Evolutionary conservation across 2,329 filamentous ascomycete species (phyloP).

Genomic region (Aphanocladium album): DNA sequence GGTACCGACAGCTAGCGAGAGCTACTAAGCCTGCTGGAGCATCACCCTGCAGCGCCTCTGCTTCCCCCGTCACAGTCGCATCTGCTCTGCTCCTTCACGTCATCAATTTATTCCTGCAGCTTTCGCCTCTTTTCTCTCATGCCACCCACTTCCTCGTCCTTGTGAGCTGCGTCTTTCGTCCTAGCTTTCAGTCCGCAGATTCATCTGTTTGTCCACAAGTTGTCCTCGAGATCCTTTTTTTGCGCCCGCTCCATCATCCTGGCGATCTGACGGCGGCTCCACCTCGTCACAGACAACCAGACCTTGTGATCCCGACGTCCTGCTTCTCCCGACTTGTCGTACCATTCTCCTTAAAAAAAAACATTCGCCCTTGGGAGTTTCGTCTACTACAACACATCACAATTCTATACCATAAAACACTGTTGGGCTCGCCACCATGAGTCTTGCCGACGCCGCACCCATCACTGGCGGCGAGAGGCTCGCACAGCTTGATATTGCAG

Average conservation of each 20-base stretch:
- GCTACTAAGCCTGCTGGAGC: not conserved
- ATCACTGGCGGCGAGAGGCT: conserved; percentile 10
- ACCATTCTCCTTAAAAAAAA: not conserved
- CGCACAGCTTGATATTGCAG: conserved; percentile 19
- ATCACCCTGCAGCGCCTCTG: not conserved
- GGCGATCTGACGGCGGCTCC: conserved; percentile 12
- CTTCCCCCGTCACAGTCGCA: conserved; percentile 2
- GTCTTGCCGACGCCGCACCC: conserved; percentile 12
- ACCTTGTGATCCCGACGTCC: conserved; percentile 10
- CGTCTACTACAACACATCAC: not conserved
- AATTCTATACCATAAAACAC: not conserved
- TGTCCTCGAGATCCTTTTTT: not conserved
- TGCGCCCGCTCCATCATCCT: conserved; percentile 10
- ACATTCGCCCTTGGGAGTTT: not conserved
- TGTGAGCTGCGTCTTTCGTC: not conserved
- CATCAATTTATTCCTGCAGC: conserved; percentile 12
- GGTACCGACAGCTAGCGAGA: not conserved
- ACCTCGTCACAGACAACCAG: conserved; percentile 9
- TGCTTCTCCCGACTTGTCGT: conserved; percentile 7
- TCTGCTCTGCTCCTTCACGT: conserved; percentile 10
- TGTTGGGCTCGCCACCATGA: not conserved
- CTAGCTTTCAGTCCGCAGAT: not conserved
- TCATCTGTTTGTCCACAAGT: not conserved
- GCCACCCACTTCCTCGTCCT: not conserved
- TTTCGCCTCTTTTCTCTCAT: not conserved